phyloP scores from a whole-genome alignment of 2,329 filamentous ascomycete species.

The Colletotrichum sp. region DNA sequence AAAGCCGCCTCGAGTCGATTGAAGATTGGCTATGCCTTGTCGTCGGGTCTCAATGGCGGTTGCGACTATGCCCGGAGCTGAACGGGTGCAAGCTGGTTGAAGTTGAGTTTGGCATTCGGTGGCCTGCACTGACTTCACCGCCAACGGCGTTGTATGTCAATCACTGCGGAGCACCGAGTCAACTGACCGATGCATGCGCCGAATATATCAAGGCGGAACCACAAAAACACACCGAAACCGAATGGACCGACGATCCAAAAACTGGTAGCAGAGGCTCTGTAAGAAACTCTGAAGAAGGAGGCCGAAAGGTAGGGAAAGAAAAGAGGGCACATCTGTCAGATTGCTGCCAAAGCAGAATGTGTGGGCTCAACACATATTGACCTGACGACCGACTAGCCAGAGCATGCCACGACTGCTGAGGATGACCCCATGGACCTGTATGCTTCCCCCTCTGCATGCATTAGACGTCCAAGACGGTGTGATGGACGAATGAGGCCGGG shows the following conservation, averaged over 20 bases:
- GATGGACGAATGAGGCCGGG: constrained; percentile 18
- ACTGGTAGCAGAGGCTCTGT: background rate
- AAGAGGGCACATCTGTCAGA: background rate
- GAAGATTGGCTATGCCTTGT: background rate
- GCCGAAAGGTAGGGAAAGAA: background rate
- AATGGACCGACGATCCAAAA: background rate
- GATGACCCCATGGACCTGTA: constrained; percentile 20
- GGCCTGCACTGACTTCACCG: background rate
- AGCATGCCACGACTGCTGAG: constrained; percentile 39
- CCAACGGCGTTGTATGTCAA: background rate
- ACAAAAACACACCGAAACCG: background rate
- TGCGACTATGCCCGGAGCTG: background rate
- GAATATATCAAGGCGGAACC: background rate
- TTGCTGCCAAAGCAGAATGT: constrained; percentile 7
- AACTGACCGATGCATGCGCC: background rate
- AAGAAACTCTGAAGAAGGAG: background rate
- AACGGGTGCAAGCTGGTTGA: background rate
- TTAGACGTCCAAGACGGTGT: constrained; percentile 19
- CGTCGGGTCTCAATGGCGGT: background rate
- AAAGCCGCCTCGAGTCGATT: background rate
- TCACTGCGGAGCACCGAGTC: background rate
- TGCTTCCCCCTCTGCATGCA: constrained; percentile 28
- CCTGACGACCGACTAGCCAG: constrained; percentile 31
- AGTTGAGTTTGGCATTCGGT: background rate
- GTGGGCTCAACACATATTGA: constrained; percentile 16